Percentiles rank a stretch among this genome's conserved stretches.
Evolutionary conservation across 2,329 filamentous ascomycete species (phyloP).

Genomic region (Neofusicoccum parvum): DNA sequence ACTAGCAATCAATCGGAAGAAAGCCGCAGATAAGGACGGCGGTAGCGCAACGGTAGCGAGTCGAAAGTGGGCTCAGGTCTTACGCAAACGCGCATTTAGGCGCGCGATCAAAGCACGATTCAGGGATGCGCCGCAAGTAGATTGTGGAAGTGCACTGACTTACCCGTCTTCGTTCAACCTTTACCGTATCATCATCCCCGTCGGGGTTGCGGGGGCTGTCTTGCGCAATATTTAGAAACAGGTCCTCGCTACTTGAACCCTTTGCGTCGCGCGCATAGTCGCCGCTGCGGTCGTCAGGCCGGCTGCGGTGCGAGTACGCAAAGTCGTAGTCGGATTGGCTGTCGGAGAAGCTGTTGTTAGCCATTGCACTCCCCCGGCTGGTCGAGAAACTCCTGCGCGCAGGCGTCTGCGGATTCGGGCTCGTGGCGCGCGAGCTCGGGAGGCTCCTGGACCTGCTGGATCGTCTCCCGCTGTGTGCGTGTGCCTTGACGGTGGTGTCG

Average conservation of each 20-base stretch:
- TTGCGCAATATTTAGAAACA: conserved; percentile 47
- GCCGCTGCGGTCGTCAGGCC: conserved; percentile 11
- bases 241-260: conserved; percentile 35
- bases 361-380: conserved; percentile 25
- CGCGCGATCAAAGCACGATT: conserved; percentile 18
- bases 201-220: conserved; percentile 32
- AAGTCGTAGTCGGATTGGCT: conserved; percentile 35
- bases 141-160: conserved; percentile 25
- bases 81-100: conserved; percentile 15
- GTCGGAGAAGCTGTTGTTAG: conserved; percentile 27
- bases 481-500: conserved; percentile 18
- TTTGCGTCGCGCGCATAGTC: conserved; percentile 10
- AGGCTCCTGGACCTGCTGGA: conserved; percentile 13
- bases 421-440: conserved; percentile 13
- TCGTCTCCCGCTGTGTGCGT: neutral
- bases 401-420: conserved; percentile 4
- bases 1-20: conserved; percentile 10
- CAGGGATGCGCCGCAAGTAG: conserved; percentile 14
- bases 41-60: neutral
- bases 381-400: conserved; percentile 22
- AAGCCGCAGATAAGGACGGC: conserved; percentile 8
- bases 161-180: conserved; percentile 36
- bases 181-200: conserved; percentile 30
- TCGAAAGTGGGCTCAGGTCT: conserved; percentile 13
- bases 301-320: conserved; percentile 32